Percentiles rank a stretch among this genome's conserved stretches.
Evolutionary conservation across 2,329 filamentous ascomycete genomes (phyloP).

Genomic region (Microthyrium microscopicum): DNA sequence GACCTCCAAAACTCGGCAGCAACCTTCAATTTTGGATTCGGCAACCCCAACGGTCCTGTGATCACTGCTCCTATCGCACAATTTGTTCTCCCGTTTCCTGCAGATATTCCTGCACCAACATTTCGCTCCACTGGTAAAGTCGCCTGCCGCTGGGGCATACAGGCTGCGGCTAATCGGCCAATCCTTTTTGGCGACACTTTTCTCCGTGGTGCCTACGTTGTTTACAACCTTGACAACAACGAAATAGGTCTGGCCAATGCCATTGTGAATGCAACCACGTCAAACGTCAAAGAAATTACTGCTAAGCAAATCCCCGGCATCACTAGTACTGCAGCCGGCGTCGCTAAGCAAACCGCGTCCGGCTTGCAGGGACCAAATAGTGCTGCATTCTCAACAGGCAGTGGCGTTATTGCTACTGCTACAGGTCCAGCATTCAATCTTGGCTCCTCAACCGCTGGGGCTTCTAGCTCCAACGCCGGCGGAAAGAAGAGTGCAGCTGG

Average conservation of each 20-base stretch:
- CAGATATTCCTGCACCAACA: slow-evolving; percentile 2
- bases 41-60: slow-evolving; percentile 17
- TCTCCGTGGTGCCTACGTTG: slow-evolving; percentile 44
- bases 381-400: slow-evolving; percentile 1
- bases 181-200: slow-evolving; percentile 45
- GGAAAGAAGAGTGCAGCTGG: too few relatives aligned
- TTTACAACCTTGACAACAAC: slow-evolving; percentile 43
- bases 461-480: too few relatives aligned
- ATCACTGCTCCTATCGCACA: slow-evolving; percentile 5
- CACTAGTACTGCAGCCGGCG: slow-evolving; percentile 14
- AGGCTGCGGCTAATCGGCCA: slow-evolving; percentile 29
- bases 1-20: slow-evolving; percentile 27
- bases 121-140: slow-evolving; percentile 6
- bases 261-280: slow-evolving; percentile 37
- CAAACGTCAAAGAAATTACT: slow-evolving; percentile 37
- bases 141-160: slow-evolving; percentile 26
- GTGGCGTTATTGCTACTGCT: background rate
- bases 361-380: too few relatives aligned
- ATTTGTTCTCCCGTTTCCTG: slow-evolving; percentile 7
- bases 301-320: slow-evolving; percentile 35
- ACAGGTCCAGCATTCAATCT: too few relatives aligned
- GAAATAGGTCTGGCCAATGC: slow-evolving; percentile 45
- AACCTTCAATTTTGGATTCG: slow-evolving; percentile 42
- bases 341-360: slow-evolving; percentile 7
- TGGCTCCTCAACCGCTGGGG: too few relatives aligned